Conservation (phyloP, 805 yeast genomes). For the Pichia thaimueangensis region DNA sequence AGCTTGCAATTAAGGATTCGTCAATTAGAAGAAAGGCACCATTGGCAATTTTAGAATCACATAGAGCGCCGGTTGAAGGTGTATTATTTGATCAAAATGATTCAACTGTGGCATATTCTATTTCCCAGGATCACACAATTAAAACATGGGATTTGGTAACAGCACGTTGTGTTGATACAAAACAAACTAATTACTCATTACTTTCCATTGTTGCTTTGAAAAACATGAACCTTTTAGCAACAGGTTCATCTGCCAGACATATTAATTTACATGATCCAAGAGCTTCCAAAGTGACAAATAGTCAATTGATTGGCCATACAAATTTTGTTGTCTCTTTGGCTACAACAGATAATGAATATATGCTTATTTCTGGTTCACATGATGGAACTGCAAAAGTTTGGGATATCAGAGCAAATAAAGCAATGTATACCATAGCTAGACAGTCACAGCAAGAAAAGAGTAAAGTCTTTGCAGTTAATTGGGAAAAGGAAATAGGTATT, state of each 20-base stretch:
- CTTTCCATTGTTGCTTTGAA: constrained; percentile 68
- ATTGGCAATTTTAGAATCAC: constrained; percentile 71
- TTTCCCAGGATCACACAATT: constrained; percentile 90
- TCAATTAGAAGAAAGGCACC: constrained; percentile 78
- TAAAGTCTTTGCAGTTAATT: constrained; percentile 80
- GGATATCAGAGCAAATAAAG: constrained; percentile 85
- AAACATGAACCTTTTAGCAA: constrained; percentile 63
- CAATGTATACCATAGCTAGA: constrained; percentile 78
- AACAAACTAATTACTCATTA: constrained; percentile 78
- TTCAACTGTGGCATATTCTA: constrained; percentile 81
- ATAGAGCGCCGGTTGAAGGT: constrained; percentile 81
- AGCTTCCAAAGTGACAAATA: constrained; percentile 54
- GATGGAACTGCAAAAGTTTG: constrained; percentile 94
- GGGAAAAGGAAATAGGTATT: constrained; percentile 77
- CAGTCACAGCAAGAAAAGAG: constrained; percentile 47
- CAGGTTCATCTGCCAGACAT: constrained; percentile 98
- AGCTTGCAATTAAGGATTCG: constrained; percentile 69
- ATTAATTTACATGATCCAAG: constrained; percentile 92
- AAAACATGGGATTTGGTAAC: constrained; percentile 96
- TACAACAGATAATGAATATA: constrained; percentile 70
- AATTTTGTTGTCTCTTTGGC: constrained; percentile 82
- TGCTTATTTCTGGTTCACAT: constrained; percentile 86
- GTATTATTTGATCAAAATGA: constrained; percentile 71
- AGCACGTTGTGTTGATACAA: constrained; percentile 76
- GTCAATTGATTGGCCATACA: constrained; percentile 80